Conservation (phyloP, 2,329 filamentous ascomycete genomes). For the Aurifilum marmelostoma region DNA sequence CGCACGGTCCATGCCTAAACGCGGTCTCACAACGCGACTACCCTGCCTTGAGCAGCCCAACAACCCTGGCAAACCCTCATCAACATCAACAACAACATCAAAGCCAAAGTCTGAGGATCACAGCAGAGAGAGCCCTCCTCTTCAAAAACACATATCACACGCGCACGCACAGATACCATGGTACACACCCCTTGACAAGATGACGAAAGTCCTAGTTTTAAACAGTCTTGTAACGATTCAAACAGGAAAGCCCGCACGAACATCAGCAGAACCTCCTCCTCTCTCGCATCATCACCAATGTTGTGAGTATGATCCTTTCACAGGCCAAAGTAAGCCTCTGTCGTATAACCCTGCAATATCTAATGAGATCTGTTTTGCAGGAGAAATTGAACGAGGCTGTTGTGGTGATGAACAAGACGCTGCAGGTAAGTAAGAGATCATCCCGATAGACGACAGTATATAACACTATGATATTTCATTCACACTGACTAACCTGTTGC, state of each 20-base stretch:
- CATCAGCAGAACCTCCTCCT: constrained; percentile 94
- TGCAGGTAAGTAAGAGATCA: constrained; percentile 70
- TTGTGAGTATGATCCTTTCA: constrained; percentile 65
- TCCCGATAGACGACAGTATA: constrained; percentile 8
- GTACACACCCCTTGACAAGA: background rate
- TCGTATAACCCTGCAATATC: background rate
- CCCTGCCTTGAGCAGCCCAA: background rate
- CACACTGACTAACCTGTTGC: constrained; percentile 1
- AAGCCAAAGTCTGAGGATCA: constrained; percentile 3
- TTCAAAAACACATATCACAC: background rate
- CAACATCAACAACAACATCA: background rate
- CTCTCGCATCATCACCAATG: constrained; percentile 95
- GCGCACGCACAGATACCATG: too few relatives aligned
- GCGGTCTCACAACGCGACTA: constrained; percentile 18
- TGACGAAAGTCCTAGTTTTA: too few relatives aligned
- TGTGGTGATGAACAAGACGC: constrained; percentile 86
- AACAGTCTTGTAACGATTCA: background rate
- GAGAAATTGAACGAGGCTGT: constrained; percentile 97
- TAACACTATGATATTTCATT: background rate
- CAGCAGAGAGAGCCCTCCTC: background rate
- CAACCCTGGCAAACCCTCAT: constrained; percentile 24
- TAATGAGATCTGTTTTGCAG: constrained; percentile 49
- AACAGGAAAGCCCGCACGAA: constrained; percentile 90
- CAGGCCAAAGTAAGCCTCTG: background rate
- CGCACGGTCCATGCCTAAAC: constrained; percentile 11